Evolutionary conservation across 345 rosid species (phyloP), one percentile per base, ranked within the genome.

Genomic region (Clausena lansium): DNA sequence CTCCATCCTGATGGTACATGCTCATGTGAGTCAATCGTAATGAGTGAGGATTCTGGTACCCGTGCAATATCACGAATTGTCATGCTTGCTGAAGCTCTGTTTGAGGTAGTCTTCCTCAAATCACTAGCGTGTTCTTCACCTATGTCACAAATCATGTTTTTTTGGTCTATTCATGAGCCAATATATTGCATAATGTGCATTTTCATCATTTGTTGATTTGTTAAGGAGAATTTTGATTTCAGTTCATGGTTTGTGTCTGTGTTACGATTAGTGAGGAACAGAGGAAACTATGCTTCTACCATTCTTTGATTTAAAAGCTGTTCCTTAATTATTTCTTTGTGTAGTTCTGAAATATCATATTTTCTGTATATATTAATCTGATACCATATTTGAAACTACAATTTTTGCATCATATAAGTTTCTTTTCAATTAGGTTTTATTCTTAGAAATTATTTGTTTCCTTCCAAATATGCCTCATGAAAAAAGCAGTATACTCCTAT

Each of bases 11-110:
- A 85, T 73, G 94, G 94, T 57, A 67, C 81, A 66, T 92, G 97
- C 85, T 90, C 88, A 3, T 92, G 94, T 78, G 89, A 92, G 69
- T 83, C 89, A 76, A 71, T 77, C 35, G 65, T 81, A 61, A 78
- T 79, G 61, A 80, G 76, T 9, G 91, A 90, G 57, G 90, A 88
- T 70, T 77, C 90, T 30, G 83, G 82, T 79, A 83, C 86, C 69
- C 90, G 84, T 83, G 85, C 87, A 74, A 86, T 92, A 77, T 89
- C 94, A 41, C 87, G 97, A 69, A 90, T 90, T 76, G 89, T 90
- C 64, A 87, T 92, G 97, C 94, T 92, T 38, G 91, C 94, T 54
- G 94, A 92, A 82, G 94, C 97, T 82, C 84, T 92, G n/a, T 88
- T 90, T 80, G 97, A 92, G 93, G 97, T 90, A 80, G 35, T 61